A percentile compares a stretch with the other conserved stretches of the same genome.
Conservation (phyloP, 1,284 basidiomycete species). For the Puccinia horiana region DNA sequence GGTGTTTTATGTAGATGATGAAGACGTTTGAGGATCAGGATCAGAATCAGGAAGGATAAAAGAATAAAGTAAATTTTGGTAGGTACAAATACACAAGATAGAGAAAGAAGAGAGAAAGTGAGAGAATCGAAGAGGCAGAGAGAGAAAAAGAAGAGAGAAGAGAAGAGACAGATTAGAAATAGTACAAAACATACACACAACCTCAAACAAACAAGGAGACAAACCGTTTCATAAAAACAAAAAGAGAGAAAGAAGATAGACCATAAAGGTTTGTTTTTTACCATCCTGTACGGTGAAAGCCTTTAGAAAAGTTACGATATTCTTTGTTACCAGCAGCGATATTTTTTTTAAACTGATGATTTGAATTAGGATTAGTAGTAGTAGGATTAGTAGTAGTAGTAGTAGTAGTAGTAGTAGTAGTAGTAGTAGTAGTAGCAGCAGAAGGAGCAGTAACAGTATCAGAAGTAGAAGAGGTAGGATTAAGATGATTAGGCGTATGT, state of each 20-base stretch:
- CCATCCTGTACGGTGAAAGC: conserved; percentile 20
- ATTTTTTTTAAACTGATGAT: background rate
- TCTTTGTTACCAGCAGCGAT: background rate
- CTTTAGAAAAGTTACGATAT: conserved; percentile 22
- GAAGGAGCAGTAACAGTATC: background rate
- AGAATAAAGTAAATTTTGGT: too few species aligned
- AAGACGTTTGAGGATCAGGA: too few species aligned
- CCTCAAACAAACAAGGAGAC: background rate
- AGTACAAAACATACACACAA: background rate
- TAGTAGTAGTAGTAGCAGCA: background rate
- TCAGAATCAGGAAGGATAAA: too few species aligned
- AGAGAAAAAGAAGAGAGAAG: background rate
- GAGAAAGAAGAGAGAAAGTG: background rate
- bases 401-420: background rate
- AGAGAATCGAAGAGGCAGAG: background rate
- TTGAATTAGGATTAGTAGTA: background rate
- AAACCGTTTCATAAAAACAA: background rate
- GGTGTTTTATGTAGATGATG: too few species aligned
- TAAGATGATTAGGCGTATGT: background rate
- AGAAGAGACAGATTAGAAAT: background rate
- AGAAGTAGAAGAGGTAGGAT: background rate
- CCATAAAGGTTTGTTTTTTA: background rate
- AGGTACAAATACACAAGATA: too few species aligned
- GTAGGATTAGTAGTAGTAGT: background rate
- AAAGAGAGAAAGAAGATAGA: too few species aligned